Percentiles rank a stretch among this genome's conserved stretches.
Evolutionary conservation across 2,329 filamentous ascomycete genomes (phyloP).

Genomic region (Sclerotinia trifoliorum): DNA sequence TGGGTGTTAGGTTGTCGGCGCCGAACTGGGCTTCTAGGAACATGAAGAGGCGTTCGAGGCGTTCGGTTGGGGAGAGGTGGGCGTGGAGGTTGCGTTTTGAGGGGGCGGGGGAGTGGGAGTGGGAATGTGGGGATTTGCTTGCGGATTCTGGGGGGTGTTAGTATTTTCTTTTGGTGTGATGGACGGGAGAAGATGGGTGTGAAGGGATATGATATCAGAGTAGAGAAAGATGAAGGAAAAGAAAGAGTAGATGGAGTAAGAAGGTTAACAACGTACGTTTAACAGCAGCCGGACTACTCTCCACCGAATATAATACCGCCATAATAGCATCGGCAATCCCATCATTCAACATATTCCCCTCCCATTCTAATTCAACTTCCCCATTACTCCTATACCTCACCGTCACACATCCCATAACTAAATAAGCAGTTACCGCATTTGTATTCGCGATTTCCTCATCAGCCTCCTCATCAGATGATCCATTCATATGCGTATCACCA

Average conservation of each 20-base stretch:
- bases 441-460: slow-evolving; percentile 59
- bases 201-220: no score
- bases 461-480: slow-evolving; percentile 53
- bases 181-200: slow-evolving; percentile 19
- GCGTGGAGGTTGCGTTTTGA: slow-evolving; percentile 69
- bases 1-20: slow-evolving; percentile 73
- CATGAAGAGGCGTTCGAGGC: slow-evolving; percentile 83
- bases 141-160: slow-evolving; percentile 51
- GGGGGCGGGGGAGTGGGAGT: slow-evolving; percentile 29
- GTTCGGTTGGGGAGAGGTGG: slow-evolving; percentile 68
- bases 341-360: slow-evolving; percentile 96
- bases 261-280: slow-evolving; percentile 61
- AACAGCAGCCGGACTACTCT: slow-evolving; percentile 91
- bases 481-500: slow-evolving; percentile 42
- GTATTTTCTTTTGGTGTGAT: slow-evolving; percentile 24
- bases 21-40: slow-evolving; percentile 98
- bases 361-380: slow-evolving; percentile 91
- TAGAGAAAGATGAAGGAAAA: slow-evolving; percentile 27
- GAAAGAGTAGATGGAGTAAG: slow-evolving; percentile 22
- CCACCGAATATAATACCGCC: slow-evolving; percentile 85
- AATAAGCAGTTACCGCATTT: slow-evolving; percentile 54
- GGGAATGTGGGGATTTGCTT: slow-evolving; percentile 52
- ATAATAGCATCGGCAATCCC: slow-evolving; percentile 97
- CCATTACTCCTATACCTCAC: slow-evolving; percentile 76
- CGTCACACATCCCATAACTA: slow-evolving; percentile 87